Base-by-base conservation (phyloP, 139 green algal genomes). In the Picochlorum sp. region DNA sequence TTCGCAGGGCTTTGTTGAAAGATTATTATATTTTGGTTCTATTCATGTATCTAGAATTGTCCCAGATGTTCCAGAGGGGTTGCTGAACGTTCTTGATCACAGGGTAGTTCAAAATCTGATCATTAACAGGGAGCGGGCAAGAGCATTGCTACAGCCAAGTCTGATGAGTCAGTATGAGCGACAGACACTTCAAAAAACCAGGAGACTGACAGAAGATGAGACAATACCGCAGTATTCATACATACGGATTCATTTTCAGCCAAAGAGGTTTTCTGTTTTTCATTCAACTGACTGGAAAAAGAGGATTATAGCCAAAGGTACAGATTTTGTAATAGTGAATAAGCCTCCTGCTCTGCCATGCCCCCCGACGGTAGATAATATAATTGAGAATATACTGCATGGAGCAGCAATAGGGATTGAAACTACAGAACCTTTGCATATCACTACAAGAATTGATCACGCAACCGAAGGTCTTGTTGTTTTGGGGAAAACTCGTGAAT, bases 311-410 rank as follows among this genome's bases (percentile, higher is more conserved):
- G 35, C 52, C 6, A 32, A 72, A 25, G 28, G 7, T 1, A 32
- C 57, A 0, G 59, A 79, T 16, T 87, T 53, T 52, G 73, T 90
- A 30, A 82, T 89, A n/a, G 61, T 90, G 5, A 73, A 83, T 74
- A 94, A 94, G 70, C 86, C 86, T 2, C n/a, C 76, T 2, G 78
- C 81, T 3, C 52, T 93, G 33, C 83, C 83, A 45, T 82, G 87
- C 2, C 50, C 57, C 1, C 59, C 63, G n/a, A 78, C 63, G 0
- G 70, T 78, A 18, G 74, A 83, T 58, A 83, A 84, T 51, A 20
- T 61, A 3, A 24, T 77, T 13, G 77, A 84, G 49, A 59, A 41
- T 44, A 22, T 4, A 7, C 24, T 50, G 7, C 24, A 28, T 36
- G 2, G 22, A 7, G 52, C 22, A 76, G 31, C 63, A 68, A 2